Base-by-base conservation (phyloP, 2,329 filamentous ascomycete genomes). In the Metarhizium guizhouense region DNA sequence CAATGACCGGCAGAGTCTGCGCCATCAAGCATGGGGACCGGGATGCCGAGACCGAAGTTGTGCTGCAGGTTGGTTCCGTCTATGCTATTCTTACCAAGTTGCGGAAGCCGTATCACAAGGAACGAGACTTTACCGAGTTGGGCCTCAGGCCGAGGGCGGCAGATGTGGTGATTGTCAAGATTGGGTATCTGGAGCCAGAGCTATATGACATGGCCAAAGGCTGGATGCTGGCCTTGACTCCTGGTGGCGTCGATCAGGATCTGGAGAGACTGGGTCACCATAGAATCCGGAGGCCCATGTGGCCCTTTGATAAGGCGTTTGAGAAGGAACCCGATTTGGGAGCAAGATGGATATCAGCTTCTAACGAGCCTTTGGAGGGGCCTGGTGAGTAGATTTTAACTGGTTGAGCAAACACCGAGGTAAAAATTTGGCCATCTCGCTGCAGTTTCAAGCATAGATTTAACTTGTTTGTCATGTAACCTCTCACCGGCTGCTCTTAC, bases 141-240 rank as follows among this genome's bases (percentile, higher is more conserved):
- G 6, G 51, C 16, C 38, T 55, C 43, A 16, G 52, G 48, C 14
- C 54, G 38, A 11, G 54, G 2, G 60, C 68, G 4, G 72, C 73
- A 0, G 76, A 78, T 58, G 72, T 81, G 25, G 77, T 81, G 0
- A 73, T 81, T 47, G 77, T 81, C 29, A 81, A 81, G 64, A 81
- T 81, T 48, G 78, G 78, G 16, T 82, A 81, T 56, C 64, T 82
- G 1, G 78, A 81, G 61, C 78, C 78, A 3, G 74, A 81, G 60
- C 65, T 81, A 4, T 79, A 78, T 57, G 72, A 73, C 52, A 81
- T 81, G 77, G 74, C 77, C 0, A 68, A 68, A 7, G 77, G 76
- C 54, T 81, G 78, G 78, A 79, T 80, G 73, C 69, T 81, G 2
- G 78, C 69, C 0, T 66, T 81, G 16, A 81, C 78, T 0, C 77